Base-by-base conservation (phyloP, 176 grass and related monocot species). In the Lolium rigidum region DNA sequence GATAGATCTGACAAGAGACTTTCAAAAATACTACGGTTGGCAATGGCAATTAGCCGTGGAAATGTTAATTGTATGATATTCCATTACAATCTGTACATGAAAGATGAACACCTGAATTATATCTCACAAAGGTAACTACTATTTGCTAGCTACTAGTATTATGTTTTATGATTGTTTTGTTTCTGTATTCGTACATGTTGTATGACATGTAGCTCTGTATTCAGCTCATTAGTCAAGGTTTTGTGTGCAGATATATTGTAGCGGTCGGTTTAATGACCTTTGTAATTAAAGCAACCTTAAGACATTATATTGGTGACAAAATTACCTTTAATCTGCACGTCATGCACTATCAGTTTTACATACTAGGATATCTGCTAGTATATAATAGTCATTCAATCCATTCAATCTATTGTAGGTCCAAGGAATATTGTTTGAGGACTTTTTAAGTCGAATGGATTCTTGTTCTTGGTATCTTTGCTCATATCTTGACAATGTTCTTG, bases 31-130 rank as follows among this genome's bases (percentile, higher is more conserved):
- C 59, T 99, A 63, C 87, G 92, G 90, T 77, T 93, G 58, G 84
- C 94, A 10, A 96, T 99, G 94, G 84, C 92, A 63, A 78, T 94
- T 56, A 96, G 93, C 69, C 52, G 59, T 81, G 89, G 89, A 89
- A 96, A 90, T 80, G 88, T 94, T 26, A 90, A 86, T 44, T 93
- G 80, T 74, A 90, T 99, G 90, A 94, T 99, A 86, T 96, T 99
- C 62, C 97, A 99, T 88, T 99, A 94, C 83, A 96, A 96, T 84
- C 64, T 99, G 61, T 99, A 85, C 79, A 94, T 99, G 97, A 99
- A 99, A 81, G 97, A 99, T 87, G 94, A 96, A 11, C 97, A 99
- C 71, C 86, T 99, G 70, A 87, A 85, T 77, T 94, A 92, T 80
- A 99, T 99, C 46, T 89, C 94, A 81, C 71, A 91, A 72, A 99